Percentiles rank a stretch among this genome's conserved stretches.
phyloP scores from a whole-genome alignment of 345 rosid genomes.

The Pugionium cornutum region DNA sequence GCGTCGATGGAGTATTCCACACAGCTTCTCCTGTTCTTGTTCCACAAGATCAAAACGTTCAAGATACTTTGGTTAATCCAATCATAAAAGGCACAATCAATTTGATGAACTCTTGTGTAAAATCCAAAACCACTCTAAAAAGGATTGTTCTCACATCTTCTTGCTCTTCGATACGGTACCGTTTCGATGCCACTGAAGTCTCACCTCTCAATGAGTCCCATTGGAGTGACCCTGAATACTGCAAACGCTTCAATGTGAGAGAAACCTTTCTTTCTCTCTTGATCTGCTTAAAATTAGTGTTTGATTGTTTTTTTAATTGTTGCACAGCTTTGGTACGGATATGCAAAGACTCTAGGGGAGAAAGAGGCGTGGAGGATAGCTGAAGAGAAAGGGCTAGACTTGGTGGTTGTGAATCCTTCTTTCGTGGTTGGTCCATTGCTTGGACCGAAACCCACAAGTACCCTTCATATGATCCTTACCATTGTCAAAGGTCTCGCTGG shows the following conservation, averaged over 20 bases:
- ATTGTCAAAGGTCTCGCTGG: conserved; percentile 62
- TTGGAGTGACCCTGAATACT: conserved; percentile 83
- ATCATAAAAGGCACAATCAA: conserved; percentile 73
- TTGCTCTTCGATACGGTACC: conserved; percentile 75
- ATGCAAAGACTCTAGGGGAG: conserved; percentile 78
- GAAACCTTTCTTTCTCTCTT: neutral
- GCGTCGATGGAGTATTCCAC: conserved; percentile 87
- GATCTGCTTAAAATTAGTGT: no score
- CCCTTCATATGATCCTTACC: conserved; percentile 59
- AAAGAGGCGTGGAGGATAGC: conserved; percentile 85
- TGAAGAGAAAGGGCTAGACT: conserved; percentile 59
- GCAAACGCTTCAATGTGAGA: conserved; percentile 65
- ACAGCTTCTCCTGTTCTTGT: conserved; percentile 82
- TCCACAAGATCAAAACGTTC: conserved; percentile 59
- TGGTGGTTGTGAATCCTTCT: conserved; percentile 85
- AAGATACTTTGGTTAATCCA: conserved; percentile 68
- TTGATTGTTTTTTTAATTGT: neutral
- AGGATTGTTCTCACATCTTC: conserved; percentile 87
- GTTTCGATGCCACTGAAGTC: conserved; percentile 53
- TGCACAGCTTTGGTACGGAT: conserved; percentile 78
- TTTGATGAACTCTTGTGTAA: conserved; percentile 65
- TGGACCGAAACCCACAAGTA: conserved; percentile 79
- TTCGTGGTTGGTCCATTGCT: conserved; percentile 85
- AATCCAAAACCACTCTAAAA: conserved; percentile 48
- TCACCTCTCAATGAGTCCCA: conserved; percentile 84